phyloP scores from a whole-genome alignment of 768 basidiomycete genomes.

The Suillus placidus region DNA sequence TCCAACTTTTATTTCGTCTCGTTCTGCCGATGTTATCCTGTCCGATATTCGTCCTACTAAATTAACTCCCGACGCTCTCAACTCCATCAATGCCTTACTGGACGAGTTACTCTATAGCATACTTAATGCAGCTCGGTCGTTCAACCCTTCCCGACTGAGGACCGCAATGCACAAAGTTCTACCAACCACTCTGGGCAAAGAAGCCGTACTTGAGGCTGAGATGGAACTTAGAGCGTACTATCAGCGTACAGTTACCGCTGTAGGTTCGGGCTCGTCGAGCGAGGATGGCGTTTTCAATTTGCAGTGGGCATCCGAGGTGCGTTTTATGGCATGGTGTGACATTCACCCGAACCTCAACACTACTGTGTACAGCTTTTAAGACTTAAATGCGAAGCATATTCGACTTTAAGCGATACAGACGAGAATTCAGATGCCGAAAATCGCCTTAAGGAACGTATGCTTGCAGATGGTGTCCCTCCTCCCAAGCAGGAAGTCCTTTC shows the following conservation, averaged over 20 bases:
- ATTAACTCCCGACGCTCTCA: slow-evolving; percentile 77
- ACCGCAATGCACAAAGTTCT: slow-evolving; percentile 70
- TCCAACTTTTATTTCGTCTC: slow-evolving; percentile 77
- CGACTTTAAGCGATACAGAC: slow-evolving; percentile 78
- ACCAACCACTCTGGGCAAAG: slow-evolving; percentile 84
- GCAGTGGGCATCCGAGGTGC: slow-evolving; percentile 77
- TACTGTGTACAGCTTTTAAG: slow-evolving; percentile 60
- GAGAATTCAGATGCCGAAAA: slow-evolving; percentile 71
- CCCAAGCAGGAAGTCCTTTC: slow-evolving; percentile 59
- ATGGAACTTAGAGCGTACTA: slow-evolving; percentile 89
- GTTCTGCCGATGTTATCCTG: slow-evolving; percentile 88
- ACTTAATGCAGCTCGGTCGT: slow-evolving; percentile 64
- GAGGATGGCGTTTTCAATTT: slow-evolving; percentile 69
- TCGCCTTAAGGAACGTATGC: slow-evolving; percentile 65
- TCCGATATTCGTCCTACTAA: slow-evolving; percentile 92
- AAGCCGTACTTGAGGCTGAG: slow-evolving; percentile 91
- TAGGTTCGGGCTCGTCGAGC: slow-evolving; percentile 28
- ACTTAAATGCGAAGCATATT: slow-evolving; percentile 88
- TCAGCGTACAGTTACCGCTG: slow-evolving; percentile 61
- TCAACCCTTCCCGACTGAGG: slow-evolving; percentile 75
- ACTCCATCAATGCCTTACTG: slow-evolving; percentile 75
- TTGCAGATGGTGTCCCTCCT: slow-evolving; percentile 52
- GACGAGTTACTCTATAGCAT: slow-evolving; percentile 84
- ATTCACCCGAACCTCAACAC: neutral
- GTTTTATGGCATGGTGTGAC: slow-evolving; percentile 12